Evolutionary conservation across 1,139 yeast genomes (phyloP), one percentile per base, ranked within the genome.

Genomic region (Yamadazyma sp.): DNA sequence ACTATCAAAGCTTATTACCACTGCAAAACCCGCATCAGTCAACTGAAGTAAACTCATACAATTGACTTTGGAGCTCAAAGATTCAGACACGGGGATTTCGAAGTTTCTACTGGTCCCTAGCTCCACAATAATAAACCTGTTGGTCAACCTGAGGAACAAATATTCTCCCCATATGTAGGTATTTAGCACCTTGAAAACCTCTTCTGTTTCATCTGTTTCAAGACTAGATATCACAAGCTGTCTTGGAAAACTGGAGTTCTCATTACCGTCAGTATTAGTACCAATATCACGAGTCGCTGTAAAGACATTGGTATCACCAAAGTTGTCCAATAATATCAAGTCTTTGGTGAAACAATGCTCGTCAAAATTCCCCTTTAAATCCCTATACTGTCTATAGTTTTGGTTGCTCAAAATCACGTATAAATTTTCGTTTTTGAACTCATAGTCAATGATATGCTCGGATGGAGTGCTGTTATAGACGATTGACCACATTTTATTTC

Each of bases 331-430:
- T 0, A 54, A 54, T 12, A 59, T 53, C 17, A 60, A 47, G 36
- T 67, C 71, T 1, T 69, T 62, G 4, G 62, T 59, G 35, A 59
- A 74, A 32, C 45, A 39, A 44, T 62, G 56, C 45, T 82, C 87
- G 34, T 74, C 70, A 52, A 82, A 81, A 38, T 76, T 79, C 4
- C 88, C 87, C 25, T 77, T 77, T 45, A 86, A 79, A 48, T 86
- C 90, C 34, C 73, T 62, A 54, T 89, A 90, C 35, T 74, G 65
- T 43, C 96, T 65, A 29, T 76, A 77, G 26, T 69, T 67, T 1
- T 88, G 74, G 41, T 71, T 70, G 28, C 71, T 73, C 22, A 85
- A 61, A 0, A 87, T 76, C 8, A 88, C 76, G 14, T 84, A 61
- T 40, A 89, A 66, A 39, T 76, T 71, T 47, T 86, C 95, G 42